phyloP scores from a whole-genome alignment of 2,329 filamentous ascomycete species.

The Neonectria ditissima region DNA sequence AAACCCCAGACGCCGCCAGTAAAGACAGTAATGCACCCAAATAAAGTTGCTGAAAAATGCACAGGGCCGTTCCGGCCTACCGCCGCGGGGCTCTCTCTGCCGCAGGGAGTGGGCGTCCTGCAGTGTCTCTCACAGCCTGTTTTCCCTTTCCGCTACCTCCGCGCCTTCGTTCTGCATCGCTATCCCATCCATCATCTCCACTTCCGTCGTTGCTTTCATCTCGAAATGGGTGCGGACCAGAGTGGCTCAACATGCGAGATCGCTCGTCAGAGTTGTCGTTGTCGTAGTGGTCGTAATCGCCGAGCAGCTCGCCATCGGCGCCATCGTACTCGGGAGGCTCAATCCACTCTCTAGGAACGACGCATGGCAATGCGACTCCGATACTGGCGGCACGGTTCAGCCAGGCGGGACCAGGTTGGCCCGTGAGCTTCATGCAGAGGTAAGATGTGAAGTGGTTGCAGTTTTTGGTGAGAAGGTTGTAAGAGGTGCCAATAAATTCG shows the following conservation, averaged over 20 bases:
- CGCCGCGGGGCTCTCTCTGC: constrained; percentile 63
- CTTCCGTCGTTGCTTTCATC: constrained; percentile 39
- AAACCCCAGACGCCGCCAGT: constrained; percentile 43
- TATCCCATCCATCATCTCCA: constrained; percentile 56
- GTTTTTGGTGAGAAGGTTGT: constrained; percentile 86
- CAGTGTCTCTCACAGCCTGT: constrained; percentile 60
- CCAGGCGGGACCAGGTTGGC: constrained; percentile 77
- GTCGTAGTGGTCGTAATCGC: constrained; percentile 62
- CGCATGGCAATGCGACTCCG: constrained; percentile 82
- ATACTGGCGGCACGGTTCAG: constrained; percentile 88
- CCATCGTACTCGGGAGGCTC: constrained; percentile 81
- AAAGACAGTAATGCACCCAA: constrained; percentile 14
- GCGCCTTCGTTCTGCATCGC: constrained; percentile 58
- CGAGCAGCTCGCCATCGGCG: constrained; percentile 76
- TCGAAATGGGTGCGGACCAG: constrained; percentile 48
- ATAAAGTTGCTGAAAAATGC: background rate
- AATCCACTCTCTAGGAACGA: constrained; percentile 86
- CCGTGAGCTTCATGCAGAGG: constrained; percentile 79
- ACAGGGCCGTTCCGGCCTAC: constrained; percentile 19
- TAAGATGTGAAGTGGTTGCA: constrained; percentile 91
- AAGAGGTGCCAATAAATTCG: constrained; percentile 79
- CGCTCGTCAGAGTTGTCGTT: constrained; percentile 64
- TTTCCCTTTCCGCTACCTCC: constrained; percentile 59
- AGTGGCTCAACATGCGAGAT: constrained; percentile 67
- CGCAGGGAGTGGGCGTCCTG: constrained; percentile 63